Evolutionary conservation across 495 filamentous ascomycete species (phyloP).

Genomic region (Aspergillus wentii): DNA sequence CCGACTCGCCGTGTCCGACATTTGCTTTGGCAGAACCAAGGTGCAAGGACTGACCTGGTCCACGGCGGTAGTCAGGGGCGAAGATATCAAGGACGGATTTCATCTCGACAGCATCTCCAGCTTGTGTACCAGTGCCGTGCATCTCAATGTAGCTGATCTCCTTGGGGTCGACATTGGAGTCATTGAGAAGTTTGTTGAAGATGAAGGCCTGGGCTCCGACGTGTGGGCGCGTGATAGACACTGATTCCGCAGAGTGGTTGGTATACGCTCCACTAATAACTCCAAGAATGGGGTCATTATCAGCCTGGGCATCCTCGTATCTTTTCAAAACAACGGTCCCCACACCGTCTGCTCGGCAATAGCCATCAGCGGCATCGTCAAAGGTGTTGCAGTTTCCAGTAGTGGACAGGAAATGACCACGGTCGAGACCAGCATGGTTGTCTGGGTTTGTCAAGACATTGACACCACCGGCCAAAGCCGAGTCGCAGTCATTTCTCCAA

Average conservation of each 20-base stretch:
- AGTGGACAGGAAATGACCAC: constrained; percentile 76
- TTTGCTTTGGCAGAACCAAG: constrained; percentile 87
- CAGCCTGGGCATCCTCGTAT: constrained; percentile 65
- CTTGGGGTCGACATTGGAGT: constrained; percentile 65
- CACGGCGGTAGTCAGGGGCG: constrained; percentile 64
- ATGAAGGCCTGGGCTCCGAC: constrained; percentile 65
- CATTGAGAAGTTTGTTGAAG: constrained; percentile 62
- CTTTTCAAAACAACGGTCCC: constrained; percentile 70
- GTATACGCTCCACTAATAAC: constrained; percentile 63
- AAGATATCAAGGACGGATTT: constrained; percentile 73
- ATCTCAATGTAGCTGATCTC: constrained; percentile 82
- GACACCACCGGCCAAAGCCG: constrained; percentile 77
- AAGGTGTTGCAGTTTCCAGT: constrained; percentile 79
- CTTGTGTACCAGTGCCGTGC: constrained; percentile 87
- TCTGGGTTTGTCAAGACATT: constrained; percentile 80
- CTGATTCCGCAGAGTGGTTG: constrained; percentile 72
- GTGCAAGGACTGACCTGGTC: constrained; percentile 64
- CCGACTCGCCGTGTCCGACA: constrained; percentile 85
- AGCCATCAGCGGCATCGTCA: constrained; percentile 71
- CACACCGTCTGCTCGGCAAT: constrained; percentile 70
- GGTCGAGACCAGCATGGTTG: constrained; percentile 77
- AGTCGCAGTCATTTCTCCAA: constrained; percentile 78
- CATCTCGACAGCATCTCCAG: constrained; percentile 79
- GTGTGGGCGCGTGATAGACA: constrained; percentile 82
- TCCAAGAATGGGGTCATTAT: constrained; percentile 70